Evolutionary conservation across 2,329 filamentous ascomycete species (phyloP).

Genomic region (Ophiosphaerella narmari): DNA sequence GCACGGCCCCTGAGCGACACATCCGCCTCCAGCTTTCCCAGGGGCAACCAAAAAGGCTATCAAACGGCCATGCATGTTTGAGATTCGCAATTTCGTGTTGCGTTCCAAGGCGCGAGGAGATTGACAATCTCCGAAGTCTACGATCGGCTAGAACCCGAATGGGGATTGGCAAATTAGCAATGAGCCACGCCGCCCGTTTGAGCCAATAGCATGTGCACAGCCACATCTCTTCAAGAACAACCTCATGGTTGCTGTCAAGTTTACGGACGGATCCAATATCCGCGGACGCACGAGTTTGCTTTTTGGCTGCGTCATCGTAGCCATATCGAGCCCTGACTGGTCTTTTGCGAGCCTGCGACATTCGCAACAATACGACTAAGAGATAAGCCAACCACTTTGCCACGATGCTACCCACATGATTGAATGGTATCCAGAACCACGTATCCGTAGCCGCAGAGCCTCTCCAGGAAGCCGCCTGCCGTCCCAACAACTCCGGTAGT

Average conservation of each 20-base stretch:
- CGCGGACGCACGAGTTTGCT: not conserved
- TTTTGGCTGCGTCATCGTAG: conserved; percentile 1
- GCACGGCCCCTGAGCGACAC: conserved; percentile 3
- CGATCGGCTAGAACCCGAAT: not conserved
- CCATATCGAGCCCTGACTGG: not conserved
- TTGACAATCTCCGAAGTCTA: conserved; percentile 5
- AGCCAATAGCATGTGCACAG: conserved; percentile 2
- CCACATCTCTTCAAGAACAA: conserved; percentile 1
- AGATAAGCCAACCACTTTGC: not conserved
- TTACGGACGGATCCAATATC: not conserved
- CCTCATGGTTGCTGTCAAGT: not conserved
- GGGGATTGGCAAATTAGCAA: conserved; percentile 2
- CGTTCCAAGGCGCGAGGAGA: not conserved
- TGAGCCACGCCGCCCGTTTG: not conserved
- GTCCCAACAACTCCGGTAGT: conserved; percentile 13
- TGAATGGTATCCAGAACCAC: not conserved
- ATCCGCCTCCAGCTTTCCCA: conserved; percentile 3
- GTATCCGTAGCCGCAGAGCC: conserved; percentile 13
- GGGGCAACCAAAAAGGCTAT: conserved; percentile 1
- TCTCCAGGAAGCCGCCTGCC: conserved; percentile 6
- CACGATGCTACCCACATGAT: conserved; percentile 1
- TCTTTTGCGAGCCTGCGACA: not conserved
- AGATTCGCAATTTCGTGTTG: conserved; percentile 3
- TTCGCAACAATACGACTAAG: not conserved
- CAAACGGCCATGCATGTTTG: conserved; percentile 3